Conservation (phyloP, 495 filamentous ascomycete species). For the Aspergillus baeticus region DNA sequence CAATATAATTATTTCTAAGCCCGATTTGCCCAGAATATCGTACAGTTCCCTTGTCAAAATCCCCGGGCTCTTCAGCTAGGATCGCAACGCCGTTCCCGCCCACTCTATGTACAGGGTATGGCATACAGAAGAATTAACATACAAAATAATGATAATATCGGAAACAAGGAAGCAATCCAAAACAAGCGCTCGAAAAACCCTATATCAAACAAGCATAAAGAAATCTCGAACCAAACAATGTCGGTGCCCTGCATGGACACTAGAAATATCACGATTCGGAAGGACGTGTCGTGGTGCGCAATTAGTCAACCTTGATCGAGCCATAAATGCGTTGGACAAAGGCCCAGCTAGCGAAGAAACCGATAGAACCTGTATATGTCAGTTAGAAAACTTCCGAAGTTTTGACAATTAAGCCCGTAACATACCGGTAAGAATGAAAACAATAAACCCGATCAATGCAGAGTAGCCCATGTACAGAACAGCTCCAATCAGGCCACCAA, state of each 20-base stretch:
- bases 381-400: conserved; percentile 18
- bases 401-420: conserved; percentile 18
- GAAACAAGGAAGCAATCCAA: background rate
- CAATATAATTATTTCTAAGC: too few relatives aligned
- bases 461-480: conserved; percentile 95
- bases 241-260: background rate
- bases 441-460: conserved; percentile 80
- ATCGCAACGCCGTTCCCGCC: conserved; percentile 6
- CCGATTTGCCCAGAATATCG: background rate
- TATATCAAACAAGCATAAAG: background rate
- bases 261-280: background rate
- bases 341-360: conserved; percentile 90
- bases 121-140: conserved; percentile 4
- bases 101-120: conserved; percentile 20
- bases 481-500: conserved; percentile 79
- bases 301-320: conserved; percentile 92
- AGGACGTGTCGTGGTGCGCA: background rate
- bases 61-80: background rate
- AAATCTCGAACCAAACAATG: background rate
- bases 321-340: conserved; percentile 92
- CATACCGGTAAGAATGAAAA: conserved; percentile 91
- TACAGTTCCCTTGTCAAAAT: background rate
- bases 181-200: conserved; percentile 1
- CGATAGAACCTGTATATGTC: conserved; percentile 74
- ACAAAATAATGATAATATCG: background rate